These are phyloP conservation scores for Dendrostoma leiphaemia DNA, from an alignment of 2,329 filamentous ascomycete genomes.

Conservation along the genomic window DNA sequence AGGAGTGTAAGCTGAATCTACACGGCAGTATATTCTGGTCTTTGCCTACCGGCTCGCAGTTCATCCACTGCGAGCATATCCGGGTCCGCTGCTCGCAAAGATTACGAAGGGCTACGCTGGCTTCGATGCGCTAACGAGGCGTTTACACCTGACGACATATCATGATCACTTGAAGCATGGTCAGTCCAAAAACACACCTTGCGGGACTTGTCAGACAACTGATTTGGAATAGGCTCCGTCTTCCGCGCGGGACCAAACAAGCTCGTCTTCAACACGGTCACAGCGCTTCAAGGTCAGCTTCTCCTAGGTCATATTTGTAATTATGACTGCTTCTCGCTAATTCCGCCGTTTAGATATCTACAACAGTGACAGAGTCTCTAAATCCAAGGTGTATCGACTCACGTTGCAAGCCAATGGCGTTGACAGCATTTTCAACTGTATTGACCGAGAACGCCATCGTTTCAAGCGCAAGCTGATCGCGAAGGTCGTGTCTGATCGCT, in stretches of 20 bases:
- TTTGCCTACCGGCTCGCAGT: not conserved
- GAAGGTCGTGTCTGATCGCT: slow-evolving; percentile 14
- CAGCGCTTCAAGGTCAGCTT: not conserved
- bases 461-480: not conserved
- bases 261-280: not conserved
- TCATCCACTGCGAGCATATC: not conserved
- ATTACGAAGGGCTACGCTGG: not conserved
- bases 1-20: no score
- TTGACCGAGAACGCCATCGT: not conserved
- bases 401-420: not conserved
- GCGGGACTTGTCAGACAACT: not conserved
- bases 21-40: no score
- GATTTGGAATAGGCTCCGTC: not conserved
- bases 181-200: not conserved
- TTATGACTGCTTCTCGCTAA: not conserved
- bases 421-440: not conserved
- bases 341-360: not conserved
- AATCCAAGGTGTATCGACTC: slow-evolving; percentile 1
- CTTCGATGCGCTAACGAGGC: not conserved
- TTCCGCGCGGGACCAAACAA: not conserved
- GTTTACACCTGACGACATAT: not conserved
- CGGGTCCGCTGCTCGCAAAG: not conserved
- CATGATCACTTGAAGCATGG: not conserved
- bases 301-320: not conserved
- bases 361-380: not conserved